phyloP scores from a whole-genome alignment of 495 filamentous ascomycete species.

The Hypoxylon rickii region DNA sequence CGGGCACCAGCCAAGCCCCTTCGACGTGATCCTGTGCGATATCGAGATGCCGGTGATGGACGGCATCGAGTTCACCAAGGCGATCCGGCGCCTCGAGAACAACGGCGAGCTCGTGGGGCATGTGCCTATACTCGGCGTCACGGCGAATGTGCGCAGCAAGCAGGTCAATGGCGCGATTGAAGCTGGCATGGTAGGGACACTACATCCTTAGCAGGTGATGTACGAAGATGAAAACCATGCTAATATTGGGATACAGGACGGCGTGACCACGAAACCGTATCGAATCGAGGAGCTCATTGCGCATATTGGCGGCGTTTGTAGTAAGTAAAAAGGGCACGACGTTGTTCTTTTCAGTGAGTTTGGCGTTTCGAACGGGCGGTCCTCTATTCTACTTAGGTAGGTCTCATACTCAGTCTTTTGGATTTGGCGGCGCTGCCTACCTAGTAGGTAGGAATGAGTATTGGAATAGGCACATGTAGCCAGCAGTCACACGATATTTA shows the following conservation, averaged over 20 bases:
- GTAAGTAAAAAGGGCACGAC: neutral
- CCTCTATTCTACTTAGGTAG: neutral
- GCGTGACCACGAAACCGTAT: slow-evolving; percentile 75
- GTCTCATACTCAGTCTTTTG: neutral
- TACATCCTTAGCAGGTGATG: neutral
- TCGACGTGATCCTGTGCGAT: slow-evolving; percentile 75
- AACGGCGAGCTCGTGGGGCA: slow-evolving; percentile 53
- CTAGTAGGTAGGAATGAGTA: no score
- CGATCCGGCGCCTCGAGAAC: slow-evolving; percentile 66
- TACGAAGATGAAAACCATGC: neutral
- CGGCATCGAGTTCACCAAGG: slow-evolving; percentile 68
- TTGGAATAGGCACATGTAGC: no score
- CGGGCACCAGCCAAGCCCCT: slow-evolving; percentile 30
- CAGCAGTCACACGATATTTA: no score
- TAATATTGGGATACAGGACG: slow-evolving; percentile 53
- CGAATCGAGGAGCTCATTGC: slow-evolving; percentile 66
- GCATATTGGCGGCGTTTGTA: slow-evolving; percentile 53
- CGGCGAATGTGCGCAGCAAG: slow-evolving; percentile 71
- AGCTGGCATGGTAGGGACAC: slow-evolving; percentile 64
- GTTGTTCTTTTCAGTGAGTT: neutral
- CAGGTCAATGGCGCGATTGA: slow-evolving; percentile 67
- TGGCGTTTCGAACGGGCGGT: neutral
- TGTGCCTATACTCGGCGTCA: slow-evolving; percentile 77
- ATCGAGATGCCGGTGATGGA: slow-evolving; percentile 88
- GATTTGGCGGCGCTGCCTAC: no score